phyloP scores from a whole-genome alignment of 169 alveolate species.

The Plasmodium ovale region DNA sequence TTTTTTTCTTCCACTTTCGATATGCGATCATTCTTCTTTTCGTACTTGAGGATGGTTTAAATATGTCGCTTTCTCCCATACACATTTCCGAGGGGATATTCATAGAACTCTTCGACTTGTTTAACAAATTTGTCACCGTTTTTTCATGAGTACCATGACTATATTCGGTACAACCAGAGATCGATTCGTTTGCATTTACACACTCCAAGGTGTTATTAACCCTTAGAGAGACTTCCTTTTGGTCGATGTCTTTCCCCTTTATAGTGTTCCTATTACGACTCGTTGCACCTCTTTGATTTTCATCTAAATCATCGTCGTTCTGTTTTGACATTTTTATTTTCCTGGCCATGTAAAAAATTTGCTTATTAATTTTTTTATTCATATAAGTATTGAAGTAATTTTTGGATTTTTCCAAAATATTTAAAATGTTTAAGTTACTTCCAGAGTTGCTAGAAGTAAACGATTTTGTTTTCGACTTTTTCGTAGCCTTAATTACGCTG shows the following conservation, averaged over 20 bases:
- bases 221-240: not conserved
- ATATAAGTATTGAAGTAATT: constrained; percentile 49
- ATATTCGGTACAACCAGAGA: constrained; percentile 2
- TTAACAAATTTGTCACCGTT: not conserved
- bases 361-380: constrained; percentile 48
- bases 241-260: not conserved
- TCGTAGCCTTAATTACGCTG: constrained; percentile 1
- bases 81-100: constrained; percentile 5
- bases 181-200: not conserved
- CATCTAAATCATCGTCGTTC: constrained; percentile 27
- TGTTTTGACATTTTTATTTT: not conserved
- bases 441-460: constrained; percentile 48
- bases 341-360: constrained; percentile 43
- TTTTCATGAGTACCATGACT: constrained; percentile 1
- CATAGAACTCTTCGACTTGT: not conserved
- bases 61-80: constrained; percentile 19
- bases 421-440: constrained; percentile 32
- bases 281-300: not conserved
- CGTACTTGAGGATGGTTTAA: not conserved
- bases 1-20: constrained; percentile 20
- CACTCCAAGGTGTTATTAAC: not conserved
- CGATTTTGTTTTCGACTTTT: constrained; percentile 29
- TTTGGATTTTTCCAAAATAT: constrained; percentile 17
- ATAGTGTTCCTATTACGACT: not conserved
- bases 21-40: constrained; percentile 26